Evolutionary conservation across 768 basidiomycete species (phyloP).

Genomic region (Fomitopsis pulvina): DNA sequence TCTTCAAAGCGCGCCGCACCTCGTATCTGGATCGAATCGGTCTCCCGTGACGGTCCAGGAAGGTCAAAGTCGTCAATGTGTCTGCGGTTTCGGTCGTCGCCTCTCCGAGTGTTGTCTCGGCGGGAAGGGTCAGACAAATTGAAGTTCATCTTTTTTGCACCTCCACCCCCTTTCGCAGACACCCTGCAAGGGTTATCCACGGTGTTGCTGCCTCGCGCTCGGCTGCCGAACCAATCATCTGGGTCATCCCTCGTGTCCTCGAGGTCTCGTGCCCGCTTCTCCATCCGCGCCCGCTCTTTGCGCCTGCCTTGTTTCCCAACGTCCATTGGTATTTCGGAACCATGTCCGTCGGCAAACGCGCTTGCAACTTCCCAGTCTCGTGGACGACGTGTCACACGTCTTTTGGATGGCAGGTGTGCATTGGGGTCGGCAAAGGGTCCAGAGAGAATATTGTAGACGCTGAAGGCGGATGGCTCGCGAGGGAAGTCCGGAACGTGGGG

Average conservation of each 20-base stretch:
- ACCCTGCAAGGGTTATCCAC: conserved; percentile 9
- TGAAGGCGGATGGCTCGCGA: conserved; percentile 60
- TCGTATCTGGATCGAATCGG: conserved; percentile 19
- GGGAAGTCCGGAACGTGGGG: conserved; percentile 35
- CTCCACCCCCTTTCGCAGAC: conserved; percentile 8
- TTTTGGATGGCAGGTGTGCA: conserved; percentile 17
- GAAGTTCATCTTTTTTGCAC: conserved; percentile 17
- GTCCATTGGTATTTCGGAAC: conserved; percentile 40
- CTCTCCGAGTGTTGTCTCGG: conserved; percentile 2
- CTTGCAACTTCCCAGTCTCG: conserved; percentile 39
- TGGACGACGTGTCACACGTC: conserved; percentile 25
- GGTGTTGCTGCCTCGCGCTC: conserved; percentile 30
- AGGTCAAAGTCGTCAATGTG: conserved; percentile 11
- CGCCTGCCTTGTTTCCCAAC: conserved; percentile 62
- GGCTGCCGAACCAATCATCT: conserved; percentile 61
- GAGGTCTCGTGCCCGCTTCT: conserved; percentile 38
- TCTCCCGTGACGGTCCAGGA: conserved; percentile 19
- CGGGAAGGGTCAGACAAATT: conserved; percentile 4
- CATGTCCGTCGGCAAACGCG: conserved; percentile 39
- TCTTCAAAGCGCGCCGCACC: conserved; percentile 16
- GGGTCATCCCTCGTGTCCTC: conserved; percentile 42
- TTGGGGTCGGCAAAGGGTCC: conserved; percentile 60
- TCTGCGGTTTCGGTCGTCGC: conserved; percentile 1
- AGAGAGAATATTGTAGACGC: conserved; percentile 47
- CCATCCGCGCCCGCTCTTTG: conserved; percentile 52